Evolutionary conservation across 768 basidiomycete genomes (phyloP).

Genomic region (Termitomyces sp.): DNA sequence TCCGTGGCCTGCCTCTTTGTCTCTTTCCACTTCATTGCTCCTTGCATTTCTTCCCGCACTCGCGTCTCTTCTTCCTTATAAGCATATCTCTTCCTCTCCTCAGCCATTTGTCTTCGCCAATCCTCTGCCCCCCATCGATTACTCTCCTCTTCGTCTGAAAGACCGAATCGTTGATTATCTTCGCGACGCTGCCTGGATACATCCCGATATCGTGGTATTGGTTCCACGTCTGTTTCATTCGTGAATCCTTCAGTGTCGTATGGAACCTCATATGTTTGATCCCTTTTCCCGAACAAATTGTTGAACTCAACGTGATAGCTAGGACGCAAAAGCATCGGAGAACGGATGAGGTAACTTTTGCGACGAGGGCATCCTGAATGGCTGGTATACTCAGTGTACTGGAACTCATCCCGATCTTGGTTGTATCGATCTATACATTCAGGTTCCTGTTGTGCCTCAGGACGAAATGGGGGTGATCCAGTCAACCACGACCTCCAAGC

Average conservation of each 20-base stretch:
- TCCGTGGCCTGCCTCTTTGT: conserved; percentile 10
- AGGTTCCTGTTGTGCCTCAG: conserved; percentile 11
- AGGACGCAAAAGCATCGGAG: conserved; percentile 14
- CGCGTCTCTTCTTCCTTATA: conserved; percentile 10
- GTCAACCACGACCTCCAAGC: conserved; percentile 14
- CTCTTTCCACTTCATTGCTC: conserved; percentile 7
- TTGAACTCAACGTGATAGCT: conserved; percentile 10
- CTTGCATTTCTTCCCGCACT: conserved; percentile 5
- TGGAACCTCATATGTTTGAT: conserved; percentile 8
- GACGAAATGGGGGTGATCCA: conserved; percentile 3
- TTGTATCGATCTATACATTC: conserved; percentile 6
- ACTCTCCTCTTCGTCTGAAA: conserved; percentile 5
- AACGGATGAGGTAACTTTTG: conserved; percentile 6
- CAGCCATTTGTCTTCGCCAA: conserved; percentile 2
- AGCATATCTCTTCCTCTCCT: conserved; percentile 4
- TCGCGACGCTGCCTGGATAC: neutral
- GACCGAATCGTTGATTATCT: neutral
- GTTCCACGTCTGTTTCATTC: conserved; percentile 10
- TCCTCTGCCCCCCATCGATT: conserved; percentile 5
- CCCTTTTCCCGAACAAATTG: conserved; percentile 17
- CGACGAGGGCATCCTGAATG: conserved; percentile 12
- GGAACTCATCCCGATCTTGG: conserved; percentile 5
- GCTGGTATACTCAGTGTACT: conserved; percentile 9
- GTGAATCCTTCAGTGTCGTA: conserved; percentile 17
- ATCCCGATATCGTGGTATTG: conserved; percentile 3